Conservation (phyloP, 2,329 filamentous ascomycete genomes). For the Fusarium luffae region DNA sequence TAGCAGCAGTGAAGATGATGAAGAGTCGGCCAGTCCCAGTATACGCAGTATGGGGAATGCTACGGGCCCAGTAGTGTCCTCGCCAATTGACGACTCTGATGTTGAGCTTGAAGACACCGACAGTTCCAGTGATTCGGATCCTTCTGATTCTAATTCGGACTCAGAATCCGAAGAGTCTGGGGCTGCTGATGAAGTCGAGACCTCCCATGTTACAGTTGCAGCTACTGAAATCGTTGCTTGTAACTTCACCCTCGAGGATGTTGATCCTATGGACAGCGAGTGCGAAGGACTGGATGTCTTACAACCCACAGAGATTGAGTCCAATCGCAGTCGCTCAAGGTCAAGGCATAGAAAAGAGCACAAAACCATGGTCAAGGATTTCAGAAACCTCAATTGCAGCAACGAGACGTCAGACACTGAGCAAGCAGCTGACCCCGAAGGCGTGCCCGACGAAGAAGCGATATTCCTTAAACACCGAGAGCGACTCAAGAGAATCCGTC, state of each 20-base stretch:
- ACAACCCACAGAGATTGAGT: slow-evolving; percentile 60
- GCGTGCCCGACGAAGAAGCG: slow-evolving; percentile 54
- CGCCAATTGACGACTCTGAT: slow-evolving; percentile 29
- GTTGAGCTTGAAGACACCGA: slow-evolving; percentile 29
- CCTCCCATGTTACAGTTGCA: slow-evolving; percentile 32
- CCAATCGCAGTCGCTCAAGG: slow-evolving; percentile 55
- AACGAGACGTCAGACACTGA: slow-evolving; percentile 54
- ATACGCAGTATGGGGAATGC: slow-evolving; percentile 44
- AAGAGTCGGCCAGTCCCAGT: slow-evolving; percentile 45
- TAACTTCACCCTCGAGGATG: slow-evolving; percentile 59
- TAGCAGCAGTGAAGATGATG: slow-evolving; percentile 39
- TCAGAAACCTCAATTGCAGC: slow-evolving; percentile 60
- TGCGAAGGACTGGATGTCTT: slow-evolving; percentile 57
- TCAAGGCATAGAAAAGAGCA: slow-evolving; percentile 56
- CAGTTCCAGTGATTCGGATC: slow-evolving; percentile 31
- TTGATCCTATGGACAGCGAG: slow-evolving; percentile 59
- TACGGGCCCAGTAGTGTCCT: slow-evolving; percentile 22
- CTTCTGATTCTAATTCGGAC: slow-evolving; percentile 38
- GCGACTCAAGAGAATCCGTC: slow-evolving; percentile 56
- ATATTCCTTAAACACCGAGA: slow-evolving; percentile 55
- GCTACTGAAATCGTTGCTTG: slow-evolving; percentile 36
- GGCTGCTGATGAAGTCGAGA: slow-evolving; percentile 40
- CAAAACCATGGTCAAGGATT: slow-evolving; percentile 56
- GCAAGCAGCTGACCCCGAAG: slow-evolving; percentile 49
- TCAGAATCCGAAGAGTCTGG: slow-evolving; percentile 42